Percentiles rank a stretch among this genome's conserved stretches.
Evolutionary conservation across 2,329 filamentous ascomycete genomes (phyloP).

Genomic region (Penicillium verrucosum): DNA sequence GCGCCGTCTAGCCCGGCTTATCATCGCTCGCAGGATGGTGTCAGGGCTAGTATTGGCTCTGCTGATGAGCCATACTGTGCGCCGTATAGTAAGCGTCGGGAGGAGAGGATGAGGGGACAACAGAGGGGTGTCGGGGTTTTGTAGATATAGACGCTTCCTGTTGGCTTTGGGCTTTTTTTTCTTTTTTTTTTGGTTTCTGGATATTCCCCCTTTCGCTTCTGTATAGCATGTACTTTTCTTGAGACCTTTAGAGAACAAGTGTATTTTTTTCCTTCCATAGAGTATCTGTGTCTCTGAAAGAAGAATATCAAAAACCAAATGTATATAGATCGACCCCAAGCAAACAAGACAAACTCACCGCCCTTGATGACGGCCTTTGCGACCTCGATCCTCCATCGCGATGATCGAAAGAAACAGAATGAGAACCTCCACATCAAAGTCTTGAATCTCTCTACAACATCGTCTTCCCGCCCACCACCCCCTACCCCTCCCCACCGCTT

Average conservation of each 20-base stretch:
- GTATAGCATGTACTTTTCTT: slow-evolving; percentile 9
- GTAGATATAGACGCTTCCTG: neutral
- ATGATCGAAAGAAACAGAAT: slow-evolving; percentile 13
- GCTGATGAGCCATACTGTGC: slow-evolving; percentile 41
- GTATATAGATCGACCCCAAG: slow-evolving; percentile 2
- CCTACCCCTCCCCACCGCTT: slow-evolving; percentile 1
- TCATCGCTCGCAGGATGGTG: slow-evolving; percentile 36
- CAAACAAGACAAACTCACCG: slow-evolving; percentile 26
- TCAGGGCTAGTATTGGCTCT: slow-evolving; percentile 37
- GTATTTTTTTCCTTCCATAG: neutral
- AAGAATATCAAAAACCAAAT: neutral
- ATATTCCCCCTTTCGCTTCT: slow-evolving; percentile 18
- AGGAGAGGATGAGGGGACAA: slow-evolving; percentile 38
- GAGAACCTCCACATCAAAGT: slow-evolving; percentile 6
- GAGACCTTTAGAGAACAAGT: neutral
- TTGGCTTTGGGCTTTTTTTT: neutral
- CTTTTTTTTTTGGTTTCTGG: slow-evolving; percentile 3
- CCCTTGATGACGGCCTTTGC: slow-evolving; percentile 17
- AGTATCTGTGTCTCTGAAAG: neutral
- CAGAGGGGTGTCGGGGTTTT: slow-evolving; percentile 34
- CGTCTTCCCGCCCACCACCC: neutral
- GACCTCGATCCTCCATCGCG: slow-evolving; percentile 6
- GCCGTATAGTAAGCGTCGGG: slow-evolving; percentile 39
- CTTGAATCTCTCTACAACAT: neutral
- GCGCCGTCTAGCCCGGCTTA: slow-evolving; percentile 37